phyloP scores from a whole-genome alignment of 1,139 yeast species.

The Saccharomyces uvarum region DNA sequence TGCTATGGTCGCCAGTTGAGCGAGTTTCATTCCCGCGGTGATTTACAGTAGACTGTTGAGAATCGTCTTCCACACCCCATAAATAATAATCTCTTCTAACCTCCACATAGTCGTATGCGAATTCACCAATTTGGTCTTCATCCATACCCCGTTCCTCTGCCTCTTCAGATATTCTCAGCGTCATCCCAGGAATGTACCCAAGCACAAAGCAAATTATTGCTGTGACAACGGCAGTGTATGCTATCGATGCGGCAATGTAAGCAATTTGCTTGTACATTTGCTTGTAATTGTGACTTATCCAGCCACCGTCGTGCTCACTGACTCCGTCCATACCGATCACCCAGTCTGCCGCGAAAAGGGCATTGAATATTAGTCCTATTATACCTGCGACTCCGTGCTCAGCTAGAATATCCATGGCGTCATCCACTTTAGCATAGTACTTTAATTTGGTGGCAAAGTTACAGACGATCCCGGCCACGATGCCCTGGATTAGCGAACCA shows the following conservation, averaged over 20 bases:
- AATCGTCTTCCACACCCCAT: constrained; percentile 39
- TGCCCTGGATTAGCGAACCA: constrained; percentile 83
- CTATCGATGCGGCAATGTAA: constrained; percentile 65
- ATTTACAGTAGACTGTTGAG: background rate
- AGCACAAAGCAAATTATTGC: constrained; percentile 66
- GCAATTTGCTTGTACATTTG: constrained; percentile 88
- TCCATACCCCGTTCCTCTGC: constrained; percentile 89
- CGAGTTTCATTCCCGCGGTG: background rate
- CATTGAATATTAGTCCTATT: constrained; percentile 80
- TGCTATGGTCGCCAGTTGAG: background rate
- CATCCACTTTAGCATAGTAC: constrained; percentile 75
- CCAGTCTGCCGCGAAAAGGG: constrained; percentile 76
- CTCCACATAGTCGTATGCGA: constrained; percentile 96
- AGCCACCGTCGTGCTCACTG: constrained; percentile 81
- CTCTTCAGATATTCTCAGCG: constrained; percentile 70
- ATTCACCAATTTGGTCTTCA: constrained; percentile 96
- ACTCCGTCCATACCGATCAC: constrained; percentile 85
- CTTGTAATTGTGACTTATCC: constrained; percentile 84
- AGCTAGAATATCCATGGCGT: constrained; percentile 88
- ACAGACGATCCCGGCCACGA: constrained; percentile 74
- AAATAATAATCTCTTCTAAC: constrained; percentile 88
- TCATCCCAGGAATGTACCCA: constrained; percentile 74
- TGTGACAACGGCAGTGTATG: constrained; percentile 73
- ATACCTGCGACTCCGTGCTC: constrained; percentile 98
- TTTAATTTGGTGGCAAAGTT: constrained; percentile 86